Conservation (phyloP, 2,329 filamentous ascomycete genomes). For the Pseudogymnoascus sp. region DNA sequence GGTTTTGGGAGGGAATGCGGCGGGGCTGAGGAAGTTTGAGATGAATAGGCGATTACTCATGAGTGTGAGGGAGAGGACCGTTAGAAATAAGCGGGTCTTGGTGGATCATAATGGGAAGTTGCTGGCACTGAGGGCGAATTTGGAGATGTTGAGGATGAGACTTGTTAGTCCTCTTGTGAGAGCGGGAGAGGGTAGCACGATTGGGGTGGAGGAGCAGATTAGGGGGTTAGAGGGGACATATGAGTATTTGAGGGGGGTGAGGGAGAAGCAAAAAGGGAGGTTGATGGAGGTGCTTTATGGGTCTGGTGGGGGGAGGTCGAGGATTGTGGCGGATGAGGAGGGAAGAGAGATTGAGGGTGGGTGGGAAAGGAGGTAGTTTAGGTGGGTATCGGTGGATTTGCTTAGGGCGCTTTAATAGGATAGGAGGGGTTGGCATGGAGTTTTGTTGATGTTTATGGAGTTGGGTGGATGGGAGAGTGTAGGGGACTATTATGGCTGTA, state of each 20-base stretch:
- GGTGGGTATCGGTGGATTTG: background rate
- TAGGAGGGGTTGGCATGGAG: background rate
- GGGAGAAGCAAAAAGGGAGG: conserved; percentile 73
- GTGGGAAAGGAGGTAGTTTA: background rate
- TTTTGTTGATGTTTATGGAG: background rate
- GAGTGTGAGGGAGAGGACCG: conserved; percentile 72
- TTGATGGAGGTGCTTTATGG: conserved; percentile 73
- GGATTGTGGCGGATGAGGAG: background rate
- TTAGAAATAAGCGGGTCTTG: conserved; percentile 78
- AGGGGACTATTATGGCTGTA: background rate
- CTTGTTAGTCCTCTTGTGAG: conserved; percentile 77
- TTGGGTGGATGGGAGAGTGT: background rate
- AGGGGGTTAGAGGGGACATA: conserved; percentile 72
- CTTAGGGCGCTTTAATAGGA: background rate
- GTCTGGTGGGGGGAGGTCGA: conserved; percentile 19
- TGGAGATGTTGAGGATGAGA: conserved; percentile 76
- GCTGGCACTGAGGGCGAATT: conserved; percentile 72
- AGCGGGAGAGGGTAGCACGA: conserved; percentile 56
- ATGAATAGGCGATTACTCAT: conserved; percentile 75
- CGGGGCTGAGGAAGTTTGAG: conserved; percentile 78
- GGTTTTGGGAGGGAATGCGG: conserved; percentile 68
- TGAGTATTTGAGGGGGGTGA: conserved; percentile 63
- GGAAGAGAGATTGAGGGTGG: conserved; percentile 10
- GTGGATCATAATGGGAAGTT: conserved; percentile 81
- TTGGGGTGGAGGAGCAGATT: conserved; percentile 80